Evolutionary conservation across 257 asterid species (phyloP), one percentile per base, ranked within the genome.

Genomic region (Rhazya stricta): DNA sequence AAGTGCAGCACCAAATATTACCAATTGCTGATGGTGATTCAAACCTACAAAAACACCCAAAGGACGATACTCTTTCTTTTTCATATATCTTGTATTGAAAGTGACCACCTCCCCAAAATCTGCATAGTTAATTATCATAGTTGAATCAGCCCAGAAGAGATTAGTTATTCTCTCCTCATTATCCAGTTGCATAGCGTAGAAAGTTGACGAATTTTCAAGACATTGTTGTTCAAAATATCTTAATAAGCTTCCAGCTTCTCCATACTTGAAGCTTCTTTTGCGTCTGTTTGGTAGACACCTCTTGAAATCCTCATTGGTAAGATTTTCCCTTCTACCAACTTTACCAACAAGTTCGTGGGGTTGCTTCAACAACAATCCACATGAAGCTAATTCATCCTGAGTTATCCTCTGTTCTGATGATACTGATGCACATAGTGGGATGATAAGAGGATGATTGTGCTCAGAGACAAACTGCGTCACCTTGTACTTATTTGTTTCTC

Each of bases 61-160:
- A 15, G 91, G 91, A 70, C 85, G 86, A 63, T 74, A 84, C 66
- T 82, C 84, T 16, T 74, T 69, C 69, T 78, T 85, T 76, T 85
- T 77, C 37, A 71, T 71, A 62, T 86, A 85, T 50, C 89, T 81
- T 29, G 89, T 83, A 78, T 89, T 91, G 46, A 89, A 80, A 73
- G 88, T 85, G 73, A 87, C 87, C 73, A 89, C 92, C 73, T 89
- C 88, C 60, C 94, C 91, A 71, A 88, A 88, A 83, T 83, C 87
- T 67, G 81, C 79, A 54, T 82, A 87, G 85, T 87, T 89, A 54
- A 42, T 80, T 80, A 79, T 23, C 94, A 89, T 87, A 79, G 83
- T 85, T 79, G 81, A 91, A 61, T 89, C 94, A 39, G 89, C 91
- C 94, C 94, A 87, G 32, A 87, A 78, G 76, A 89, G 81, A 77